A percentile compares a stretch with the other conserved stretches of the same genome.
Evolutionary conservation across 257 asterid genomes (phyloP).

Genomic region (Verbascum thapsus): DNA sequence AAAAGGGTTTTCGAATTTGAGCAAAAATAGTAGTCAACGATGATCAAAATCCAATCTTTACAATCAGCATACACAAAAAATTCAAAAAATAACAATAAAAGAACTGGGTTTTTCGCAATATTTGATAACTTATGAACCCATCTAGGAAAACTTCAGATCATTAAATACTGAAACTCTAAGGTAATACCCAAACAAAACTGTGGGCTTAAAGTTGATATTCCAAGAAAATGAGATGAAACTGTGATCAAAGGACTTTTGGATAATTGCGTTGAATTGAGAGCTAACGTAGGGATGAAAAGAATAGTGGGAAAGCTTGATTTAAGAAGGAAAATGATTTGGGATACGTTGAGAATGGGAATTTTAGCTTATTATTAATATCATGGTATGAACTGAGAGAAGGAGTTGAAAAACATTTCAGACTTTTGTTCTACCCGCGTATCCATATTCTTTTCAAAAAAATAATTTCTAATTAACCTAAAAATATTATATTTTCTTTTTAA

Average conservation of each 20-base stretch:
- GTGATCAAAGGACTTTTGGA: neutral
- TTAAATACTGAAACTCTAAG: conserved; percentile 19
- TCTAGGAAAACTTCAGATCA: conserved; percentile 27
- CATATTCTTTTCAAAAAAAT: neutral
- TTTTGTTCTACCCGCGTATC: conserved; percentile 7
- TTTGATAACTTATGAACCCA: conserved; percentile 28
- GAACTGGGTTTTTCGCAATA: conserved; percentile 12
- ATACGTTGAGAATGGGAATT: conserved; percentile 38
- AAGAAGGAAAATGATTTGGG: conserved; percentile 33
- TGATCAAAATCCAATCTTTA: conserved; percentile 26
- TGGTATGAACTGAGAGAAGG: neutral
- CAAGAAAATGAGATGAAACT: neutral
- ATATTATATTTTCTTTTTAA: neutral
- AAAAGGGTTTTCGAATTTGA: conserved; percentile 22
- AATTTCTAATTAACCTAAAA: neutral
- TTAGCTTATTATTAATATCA: conserved; percentile 9
- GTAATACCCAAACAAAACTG: conserved; percentile 20
- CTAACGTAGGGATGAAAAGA: conserved; percentile 3
- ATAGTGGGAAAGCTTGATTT: conserved; percentile 25
- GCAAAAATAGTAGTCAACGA: conserved; percentile 23
- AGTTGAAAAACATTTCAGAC: conserved; percentile 24
- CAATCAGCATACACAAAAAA: conserved; percentile 8
- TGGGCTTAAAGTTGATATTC: neutral
- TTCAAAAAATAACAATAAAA: neutral
- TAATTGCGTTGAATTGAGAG: neutral